Percentiles rank a stretch among this genome's conserved stretches.
phyloP scores from a whole-genome alignment of 176 grass and related monocot species.

The Rhynchospora tenuis region DNA sequence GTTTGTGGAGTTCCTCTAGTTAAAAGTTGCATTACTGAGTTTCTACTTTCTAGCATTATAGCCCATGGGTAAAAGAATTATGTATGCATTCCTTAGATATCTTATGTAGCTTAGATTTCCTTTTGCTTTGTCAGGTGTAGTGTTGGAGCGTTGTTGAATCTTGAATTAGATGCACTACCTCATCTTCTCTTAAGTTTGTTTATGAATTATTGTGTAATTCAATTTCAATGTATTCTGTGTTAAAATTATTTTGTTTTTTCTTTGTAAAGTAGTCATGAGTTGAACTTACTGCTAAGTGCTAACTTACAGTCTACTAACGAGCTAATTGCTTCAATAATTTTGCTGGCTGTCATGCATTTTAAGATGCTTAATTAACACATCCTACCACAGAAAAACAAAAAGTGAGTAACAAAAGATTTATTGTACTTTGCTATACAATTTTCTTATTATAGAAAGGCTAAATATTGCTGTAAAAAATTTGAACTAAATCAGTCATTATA shows the following conservation, averaged over 20 bases:
- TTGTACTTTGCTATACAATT: neutral
- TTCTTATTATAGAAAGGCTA: neutral
- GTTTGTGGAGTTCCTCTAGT: neutral
- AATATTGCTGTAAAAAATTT: neutral
- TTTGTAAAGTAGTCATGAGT: too few relatives aligned
- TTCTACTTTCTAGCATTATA: neutral
- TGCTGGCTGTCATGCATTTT: neutral
- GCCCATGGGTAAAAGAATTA: neutral
- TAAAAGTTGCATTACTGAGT: neutral
- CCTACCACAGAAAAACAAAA: neutral
- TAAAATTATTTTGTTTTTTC: neutral
- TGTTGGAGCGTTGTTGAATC: neutral
- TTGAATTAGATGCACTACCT: neutral
- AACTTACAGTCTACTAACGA: neutral
- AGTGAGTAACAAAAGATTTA: neutral
- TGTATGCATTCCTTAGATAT: neutral
- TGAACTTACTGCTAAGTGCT: neutral
- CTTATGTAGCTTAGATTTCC: neutral
- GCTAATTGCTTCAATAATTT: neutral
- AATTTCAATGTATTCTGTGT: neutral
- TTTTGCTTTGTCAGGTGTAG: neutral
- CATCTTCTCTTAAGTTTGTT: neutral
- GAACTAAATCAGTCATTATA: neutral
- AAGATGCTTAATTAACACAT: too few relatives aligned
- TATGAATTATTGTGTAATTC: neutral